Evolutionary conservation across 108 stramenopile species (phyloP).

Genomic region (Phaeodactylum tricornutum): DNA sequence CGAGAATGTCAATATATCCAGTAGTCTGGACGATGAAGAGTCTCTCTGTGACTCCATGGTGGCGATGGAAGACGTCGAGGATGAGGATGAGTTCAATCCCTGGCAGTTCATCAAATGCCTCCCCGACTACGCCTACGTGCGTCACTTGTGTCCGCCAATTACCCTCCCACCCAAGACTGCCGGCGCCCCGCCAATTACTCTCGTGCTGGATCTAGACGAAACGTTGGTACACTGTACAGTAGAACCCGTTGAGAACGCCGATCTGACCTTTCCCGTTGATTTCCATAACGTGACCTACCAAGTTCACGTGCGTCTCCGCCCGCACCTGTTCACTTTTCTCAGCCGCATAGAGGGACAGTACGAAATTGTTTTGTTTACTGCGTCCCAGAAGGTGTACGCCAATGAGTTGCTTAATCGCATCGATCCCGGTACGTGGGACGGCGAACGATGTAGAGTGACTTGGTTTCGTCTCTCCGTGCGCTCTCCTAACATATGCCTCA

Average conservation of each 20-base stretch:
- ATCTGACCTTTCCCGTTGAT: conserved; percentile 84
- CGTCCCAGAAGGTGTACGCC: conserved; percentile 92
- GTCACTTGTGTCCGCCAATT: conserved; percentile 32
- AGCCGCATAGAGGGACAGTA: conserved; percentile 62
- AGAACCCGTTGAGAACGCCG: conserved; percentile 79
- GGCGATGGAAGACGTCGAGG: neutral
- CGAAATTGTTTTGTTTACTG: conserved; percentile 95
- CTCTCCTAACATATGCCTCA: neutral
- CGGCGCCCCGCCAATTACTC: conserved; percentile 36
- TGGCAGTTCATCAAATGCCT: conserved; percentile 91
- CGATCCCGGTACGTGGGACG: conserved; percentile 72
- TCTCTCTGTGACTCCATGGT: conserved; percentile 1
- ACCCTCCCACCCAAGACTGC: conserved; percentile 43
- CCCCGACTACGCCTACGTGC: conserved; percentile 55
- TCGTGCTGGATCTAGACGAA: conserved; percentile 96
- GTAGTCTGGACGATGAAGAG: conserved; percentile 22
- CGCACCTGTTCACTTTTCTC: conserved; percentile 75
- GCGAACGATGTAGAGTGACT: neutral
- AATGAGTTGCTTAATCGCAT: conserved; percentile 86
- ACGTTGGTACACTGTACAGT: conserved; percentile 96
- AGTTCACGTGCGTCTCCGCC: conserved; percentile 87
- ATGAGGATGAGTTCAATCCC: conserved; percentile 90
- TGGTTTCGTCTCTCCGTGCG: neutral
- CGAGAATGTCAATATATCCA: neutral
- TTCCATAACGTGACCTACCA: conserved; percentile 78